Evolutionary conservation across 495 filamentous ascomycete genomes (phyloP).

Genomic region (Bacidia rubella): DNA sequence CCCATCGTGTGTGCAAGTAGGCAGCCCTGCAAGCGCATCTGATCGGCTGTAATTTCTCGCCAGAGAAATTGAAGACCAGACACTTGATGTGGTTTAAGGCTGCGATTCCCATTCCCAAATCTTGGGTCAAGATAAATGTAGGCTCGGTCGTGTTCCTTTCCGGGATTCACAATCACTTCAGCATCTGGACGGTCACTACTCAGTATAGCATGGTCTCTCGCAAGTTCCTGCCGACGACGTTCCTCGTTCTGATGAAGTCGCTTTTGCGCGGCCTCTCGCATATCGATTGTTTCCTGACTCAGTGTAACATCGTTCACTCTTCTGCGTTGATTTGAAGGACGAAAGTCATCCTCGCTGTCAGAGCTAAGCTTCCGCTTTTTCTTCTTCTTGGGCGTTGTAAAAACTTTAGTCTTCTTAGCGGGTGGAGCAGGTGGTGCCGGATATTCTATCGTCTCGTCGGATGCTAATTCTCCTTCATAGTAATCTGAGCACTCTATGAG

Average conservation of each 20-base stretch:
- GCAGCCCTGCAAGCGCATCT: conserved; percentile 50
- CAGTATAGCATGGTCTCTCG: conserved; percentile 34
- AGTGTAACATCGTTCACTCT: conserved; percentile 35
- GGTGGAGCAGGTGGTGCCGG: too few relatives aligned
- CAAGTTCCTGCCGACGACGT: conserved; percentile 26
- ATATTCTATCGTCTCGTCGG: too few relatives aligned
- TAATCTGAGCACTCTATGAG: conserved; percentile 16
- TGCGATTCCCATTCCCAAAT: conserved; percentile 32
- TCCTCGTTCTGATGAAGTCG: conserved; percentile 18
- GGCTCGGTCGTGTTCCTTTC: conserved; percentile 42
- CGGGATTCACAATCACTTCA: conserved; percentile 55
- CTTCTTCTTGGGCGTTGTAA: not conserved
- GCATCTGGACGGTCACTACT: conserved; percentile 28
- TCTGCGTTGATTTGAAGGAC: conserved; percentile 22
- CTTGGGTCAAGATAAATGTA: conserved; percentile 38
- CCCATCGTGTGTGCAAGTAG: conserved; percentile 90
- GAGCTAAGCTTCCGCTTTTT: conserved; percentile 2
- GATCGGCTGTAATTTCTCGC: conserved; percentile 56
- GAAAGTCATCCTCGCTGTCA: conserved; percentile 11
- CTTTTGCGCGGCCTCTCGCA: conserved; percentile 32
- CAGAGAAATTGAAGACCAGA: conserved; percentile 79
- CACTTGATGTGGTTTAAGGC: conserved; percentile 43
- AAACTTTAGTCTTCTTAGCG: not conserved
- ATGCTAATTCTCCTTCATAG: conserved; percentile 1
- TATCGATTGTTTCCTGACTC: conserved; percentile 30